Base-by-base conservation (phyloP, 2,329 filamentous ascomycete species). In the Cercospora zeina region DNA sequence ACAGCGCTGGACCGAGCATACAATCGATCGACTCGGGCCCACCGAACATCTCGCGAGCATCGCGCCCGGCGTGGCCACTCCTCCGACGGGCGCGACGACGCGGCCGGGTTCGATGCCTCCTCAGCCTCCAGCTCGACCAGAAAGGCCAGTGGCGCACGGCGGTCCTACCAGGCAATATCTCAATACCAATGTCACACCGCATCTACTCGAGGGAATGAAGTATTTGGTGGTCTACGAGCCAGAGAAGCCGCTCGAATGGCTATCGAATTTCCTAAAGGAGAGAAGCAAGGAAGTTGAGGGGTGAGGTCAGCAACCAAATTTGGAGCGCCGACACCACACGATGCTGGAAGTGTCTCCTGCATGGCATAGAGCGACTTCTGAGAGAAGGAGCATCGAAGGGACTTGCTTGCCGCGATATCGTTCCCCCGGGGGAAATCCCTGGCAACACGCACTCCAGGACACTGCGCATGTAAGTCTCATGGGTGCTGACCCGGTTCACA, bases 131-230 rank as follows among this genome's bases (percentile, higher is more conserved):
- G 68, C 69, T 1, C 67, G 70, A 5, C 75, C 75, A 0, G 71
- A 74, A 11, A 73, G 74, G 61, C 72, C 80, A 19, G 77, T 77
- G 39, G 74, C 78, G 19, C 80, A 82, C 64, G 80, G 80, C 6
- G 77, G 77, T 24, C 77, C 79, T 1, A 81, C 79, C 27, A 71
- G 80, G 10, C 76, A 81, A 51, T 82, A 80, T 66, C 67, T 82
- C 65, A 82, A 82, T 64, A 73, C 77, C 68, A 73, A 81, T 66
- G 74, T 82, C 34, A 82, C 80, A 47, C 80, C 80, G 58, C 76
- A 82, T 71, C 66, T 82, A 69, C 70, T 82, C 45, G 80, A 82
- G 69, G 80, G 77, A 5, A 81, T 82, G 79, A 82, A 82, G 73
- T 77, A 79, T 70, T 63, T 82, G 51, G 80, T 77, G 16, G 76